These are phyloP conservation scores for Suillus placidus DNA, from an alignment of 768 basidiomycete species.

Conservation along the genomic window DNA sequence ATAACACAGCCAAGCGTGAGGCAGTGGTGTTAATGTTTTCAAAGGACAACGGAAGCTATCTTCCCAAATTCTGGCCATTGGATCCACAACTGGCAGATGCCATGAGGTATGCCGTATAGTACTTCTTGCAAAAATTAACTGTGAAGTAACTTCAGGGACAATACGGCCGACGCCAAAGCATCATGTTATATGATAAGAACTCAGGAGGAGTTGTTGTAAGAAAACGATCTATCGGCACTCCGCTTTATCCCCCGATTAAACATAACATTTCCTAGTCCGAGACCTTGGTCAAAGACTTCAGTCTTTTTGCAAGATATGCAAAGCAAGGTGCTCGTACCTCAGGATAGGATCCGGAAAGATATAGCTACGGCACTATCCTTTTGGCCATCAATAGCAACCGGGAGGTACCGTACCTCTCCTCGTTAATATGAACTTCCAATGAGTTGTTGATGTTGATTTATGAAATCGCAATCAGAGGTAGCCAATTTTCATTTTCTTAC, in stretches of 20 bases:
- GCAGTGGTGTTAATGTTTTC: constrained; percentile 7
- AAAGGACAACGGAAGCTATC: constrained; percentile 8
- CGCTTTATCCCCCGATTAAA: neutral
- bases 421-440: constrained; percentile 4
- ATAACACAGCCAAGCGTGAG: constrained; percentile 2
- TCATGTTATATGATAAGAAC: constrained; percentile 3
- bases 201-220: neutral
- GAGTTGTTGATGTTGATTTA: constrained; percentile 1
- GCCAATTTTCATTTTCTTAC: constrained; percentile 1
- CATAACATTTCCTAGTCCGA: neutral
- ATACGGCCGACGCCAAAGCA: constrained; percentile 5
- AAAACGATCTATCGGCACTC: constrained; percentile 1
- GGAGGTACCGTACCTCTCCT: neutral
- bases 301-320: neutral
- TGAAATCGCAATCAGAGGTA: constrained; percentile 7
- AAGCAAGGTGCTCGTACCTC: neutral
- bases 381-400: neutral
- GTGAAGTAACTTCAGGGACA: constrained; percentile 7
- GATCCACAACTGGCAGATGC: constrained; percentile 7
- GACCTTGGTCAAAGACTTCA: neutral
- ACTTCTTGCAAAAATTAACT: constrained; percentile 7
- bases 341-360: neutral
- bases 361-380: no score
- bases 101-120: constrained; percentile 7
- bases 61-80: constrained; percentile 6